Conservation (phyloP, 2,329 filamentous ascomycete genomes). For the Fusarium marasasianum region DNA sequence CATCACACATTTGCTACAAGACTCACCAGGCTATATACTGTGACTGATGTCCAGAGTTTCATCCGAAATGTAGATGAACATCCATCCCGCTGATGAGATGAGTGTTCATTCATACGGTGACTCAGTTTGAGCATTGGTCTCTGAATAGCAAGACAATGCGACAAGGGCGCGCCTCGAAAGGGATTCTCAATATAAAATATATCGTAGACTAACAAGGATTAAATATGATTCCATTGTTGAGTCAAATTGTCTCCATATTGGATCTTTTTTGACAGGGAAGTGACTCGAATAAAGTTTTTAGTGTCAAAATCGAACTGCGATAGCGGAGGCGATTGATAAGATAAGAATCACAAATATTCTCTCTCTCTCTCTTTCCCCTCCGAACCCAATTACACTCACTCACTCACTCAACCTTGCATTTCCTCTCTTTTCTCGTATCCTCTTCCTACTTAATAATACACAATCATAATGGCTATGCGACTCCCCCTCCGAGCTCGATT, state of each 20-base stretch:
- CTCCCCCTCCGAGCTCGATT: constrained; percentile 52
- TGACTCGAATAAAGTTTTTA: constrained; percentile 6
- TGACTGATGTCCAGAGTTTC: accelerated
- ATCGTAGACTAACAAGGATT: not conserved
- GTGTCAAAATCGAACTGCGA: constrained; percentile 37
- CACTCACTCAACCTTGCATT: not conserved
- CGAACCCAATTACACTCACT: not conserved
- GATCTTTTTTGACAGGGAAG: not conserved
- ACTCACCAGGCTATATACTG: too few relatives aligned
- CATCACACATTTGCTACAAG: not conserved
- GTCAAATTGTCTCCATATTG: constrained; percentile 11
- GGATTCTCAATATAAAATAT: not conserved
- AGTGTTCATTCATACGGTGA: not conserved
- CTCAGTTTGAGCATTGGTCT: not conserved
- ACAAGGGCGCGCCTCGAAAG: not conserved
- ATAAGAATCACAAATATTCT: constrained; percentile 40
- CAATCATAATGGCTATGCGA: constrained; percentile 52
- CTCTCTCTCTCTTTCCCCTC: constrained; percentile 19
- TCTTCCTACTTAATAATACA: not conserved
- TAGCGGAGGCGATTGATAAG: constrained; percentile 47
- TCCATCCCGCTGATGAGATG: not conserved
- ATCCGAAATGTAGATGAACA: not conserved
- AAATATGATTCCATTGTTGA: constrained; percentile 8
- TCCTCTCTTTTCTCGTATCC: not conserved
- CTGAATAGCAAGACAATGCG: too few relatives aligned